Evolutionary conservation across 495 filamentous ascomycete species (phyloP).

Genomic region (Staphylotrichum longicolle): DNA sequence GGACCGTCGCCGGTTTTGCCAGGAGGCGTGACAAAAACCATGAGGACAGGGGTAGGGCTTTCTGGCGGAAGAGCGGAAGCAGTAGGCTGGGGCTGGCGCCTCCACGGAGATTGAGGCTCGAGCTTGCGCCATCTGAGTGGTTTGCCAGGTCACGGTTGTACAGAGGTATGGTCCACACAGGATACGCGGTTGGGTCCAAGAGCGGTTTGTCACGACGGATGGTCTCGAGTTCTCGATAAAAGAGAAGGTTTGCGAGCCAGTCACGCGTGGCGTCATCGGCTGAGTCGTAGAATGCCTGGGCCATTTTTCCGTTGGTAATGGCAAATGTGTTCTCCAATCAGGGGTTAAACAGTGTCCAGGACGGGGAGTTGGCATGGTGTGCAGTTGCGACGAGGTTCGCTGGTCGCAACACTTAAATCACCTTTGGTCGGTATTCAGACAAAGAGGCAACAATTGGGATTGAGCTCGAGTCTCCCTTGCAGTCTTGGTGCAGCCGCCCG

Average conservation of each 20-base stretch:
- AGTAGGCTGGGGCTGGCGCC: neutral
- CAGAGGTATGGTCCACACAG: neutral
- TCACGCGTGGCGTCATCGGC: neutral
- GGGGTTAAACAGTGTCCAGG: no score
- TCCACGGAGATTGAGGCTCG: neutral
- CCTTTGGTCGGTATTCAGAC: no score
- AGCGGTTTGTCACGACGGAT: constrained; percentile 13
- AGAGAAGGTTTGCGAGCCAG: neutral
- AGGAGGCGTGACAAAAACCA: neutral
- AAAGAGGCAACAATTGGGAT: no score
- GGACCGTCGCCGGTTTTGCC: neutral
- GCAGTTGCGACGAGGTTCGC: no score
- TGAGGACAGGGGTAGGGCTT: neutral
- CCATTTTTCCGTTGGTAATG: no score
- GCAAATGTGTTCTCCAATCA: no score
- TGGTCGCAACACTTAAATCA: no score
- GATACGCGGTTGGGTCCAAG: constrained; percentile 7
- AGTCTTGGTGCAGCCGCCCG: no score
- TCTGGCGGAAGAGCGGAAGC: neutral
- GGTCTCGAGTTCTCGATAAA: constrained; percentile 14
- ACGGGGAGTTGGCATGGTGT: no score
- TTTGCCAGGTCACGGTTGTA: neutral
- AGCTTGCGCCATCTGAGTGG: neutral
- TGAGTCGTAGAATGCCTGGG: neutral
- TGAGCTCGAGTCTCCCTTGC: no score